phyloP scores from a whole-genome alignment of 2,329 filamentous ascomycete genomes.

The Drechslerella dactyloides region DNA sequence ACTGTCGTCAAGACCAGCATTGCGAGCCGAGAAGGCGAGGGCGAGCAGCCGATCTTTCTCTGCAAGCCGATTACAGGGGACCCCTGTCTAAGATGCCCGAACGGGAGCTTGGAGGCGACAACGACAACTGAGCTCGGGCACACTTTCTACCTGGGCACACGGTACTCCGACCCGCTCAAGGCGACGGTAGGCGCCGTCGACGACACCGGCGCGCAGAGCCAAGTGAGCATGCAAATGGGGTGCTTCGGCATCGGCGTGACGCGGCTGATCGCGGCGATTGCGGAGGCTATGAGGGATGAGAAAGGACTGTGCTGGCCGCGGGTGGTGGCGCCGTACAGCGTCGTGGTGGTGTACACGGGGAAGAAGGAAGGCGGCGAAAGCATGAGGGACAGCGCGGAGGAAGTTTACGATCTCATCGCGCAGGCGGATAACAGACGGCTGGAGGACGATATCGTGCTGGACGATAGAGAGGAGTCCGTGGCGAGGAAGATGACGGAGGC shows the following conservation, averaged over 20 bases:
- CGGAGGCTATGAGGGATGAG: slow-evolving; percentile 73
- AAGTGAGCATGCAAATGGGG: slow-evolving; percentile 81
- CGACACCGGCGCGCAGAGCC: slow-evolving; percentile 54
- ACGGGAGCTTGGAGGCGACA: slow-evolving; percentile 69
- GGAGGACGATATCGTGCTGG: slow-evolving; percentile 69
- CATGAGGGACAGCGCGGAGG: slow-evolving; percentile 58
- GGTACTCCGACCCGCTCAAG: slow-evolving; percentile 78
- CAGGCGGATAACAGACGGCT: slow-evolving; percentile 33
- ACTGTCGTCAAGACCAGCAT: slow-evolving; percentile 50
- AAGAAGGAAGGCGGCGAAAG: slow-evolving; percentile 64
- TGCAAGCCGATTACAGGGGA: slow-evolving; percentile 66
- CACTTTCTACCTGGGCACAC: slow-evolving; percentile 89
- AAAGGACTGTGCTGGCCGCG: slow-evolving; percentile 86
- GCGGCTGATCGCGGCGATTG: slow-evolving; percentile 84
- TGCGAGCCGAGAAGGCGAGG: slow-evolving; percentile 57
- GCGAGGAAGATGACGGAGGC: slow-evolving; percentile 90
- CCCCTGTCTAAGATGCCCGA: slow-evolving; percentile 72
- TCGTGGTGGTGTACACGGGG: slow-evolving; percentile 67
- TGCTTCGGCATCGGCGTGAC: slow-evolving; percentile 96
- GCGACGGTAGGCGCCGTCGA: slow-evolving; percentile 65
- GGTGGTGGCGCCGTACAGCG: slow-evolving; percentile 82
- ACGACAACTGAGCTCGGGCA: slow-evolving; percentile 89
- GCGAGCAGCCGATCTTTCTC: slow-evolving; percentile 33
- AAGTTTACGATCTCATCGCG: slow-evolving; percentile 46
- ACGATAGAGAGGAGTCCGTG: slow-evolving; percentile 73